Evolutionary conservation across 768 basidiomycete genomes (phyloP), one percentile per base, ranked within the genome.

Genomic region (Termitomyces sp.): DNA sequence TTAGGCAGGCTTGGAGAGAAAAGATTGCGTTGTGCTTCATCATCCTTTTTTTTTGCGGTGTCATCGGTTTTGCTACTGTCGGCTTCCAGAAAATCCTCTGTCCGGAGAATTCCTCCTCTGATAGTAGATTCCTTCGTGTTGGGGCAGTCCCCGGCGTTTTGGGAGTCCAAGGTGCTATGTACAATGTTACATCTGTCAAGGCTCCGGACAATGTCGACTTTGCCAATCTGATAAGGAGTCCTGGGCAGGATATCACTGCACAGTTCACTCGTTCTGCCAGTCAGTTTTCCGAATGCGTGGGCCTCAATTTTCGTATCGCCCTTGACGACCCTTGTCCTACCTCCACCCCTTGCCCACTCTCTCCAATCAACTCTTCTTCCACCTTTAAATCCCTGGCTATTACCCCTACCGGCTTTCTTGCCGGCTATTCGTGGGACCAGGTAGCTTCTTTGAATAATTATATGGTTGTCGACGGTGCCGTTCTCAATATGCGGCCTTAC

Each of bases 1-100:
- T 82, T 52, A 77, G 85, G 59, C 92, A 97, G 70, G 97, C 97
- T 1, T 99, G 97, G 97, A 84, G 95, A 67, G 97, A 99, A 73
- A 99, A 98, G 78, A 86, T 96, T 56, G 84, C 94, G 6, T 77
- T 99, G 3, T 98, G 95, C 72, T 85, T 90, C 70, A 86, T 98
- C 66, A 91, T 94, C 50, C 61, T 82, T 55, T 39, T 94, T 43
- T 71, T 97, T 19, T 97, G 96, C 62, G 85, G 78, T 19, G 70
- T 76, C 44, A 82, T 98, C 52, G 96, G 92, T 10, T 99, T 99
- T 72, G 79, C 88, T 54, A 99, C 97, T 39, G 91, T 99, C 62
- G 96, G 96, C 35, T 84, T 96, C 45, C 91, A 97, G 73, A 86
- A 85, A 64, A 91, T 93, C 44, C 82, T 99, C 30, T 99, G 97